phyloP scores from a whole-genome alignment of 176 grass and related monocot genomes.

The Guadua angustifolia region DNA sequence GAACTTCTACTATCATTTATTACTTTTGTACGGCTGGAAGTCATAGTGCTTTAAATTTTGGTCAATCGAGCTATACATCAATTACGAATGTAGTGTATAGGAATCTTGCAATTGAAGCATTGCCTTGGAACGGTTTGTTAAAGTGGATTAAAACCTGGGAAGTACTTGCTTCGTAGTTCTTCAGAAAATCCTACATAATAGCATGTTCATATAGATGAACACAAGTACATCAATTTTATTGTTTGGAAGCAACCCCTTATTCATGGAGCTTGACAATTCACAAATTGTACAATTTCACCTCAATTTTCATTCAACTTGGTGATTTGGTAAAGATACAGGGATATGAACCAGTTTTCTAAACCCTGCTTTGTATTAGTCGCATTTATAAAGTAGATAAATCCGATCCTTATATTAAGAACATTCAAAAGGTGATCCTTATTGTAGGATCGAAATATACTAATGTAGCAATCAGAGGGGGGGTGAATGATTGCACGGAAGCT shows the following conservation, averaged over 20 bases:
- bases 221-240: background rate
- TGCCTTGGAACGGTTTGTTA: background rate
- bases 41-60: slow-evolving; percentile 27
- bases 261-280: no score
- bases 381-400: background rate
- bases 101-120: slow-evolving; percentile 39
- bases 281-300: background rate
- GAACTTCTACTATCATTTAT: background rate
- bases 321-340: background rate
- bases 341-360: background rate
- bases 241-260: background rate
- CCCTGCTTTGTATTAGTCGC: background rate
- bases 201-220: background rate
- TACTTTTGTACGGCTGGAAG: slow-evolving; percentile 13
- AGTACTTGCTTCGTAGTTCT: background rate
- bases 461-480: no score
- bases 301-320: background rate
- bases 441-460: no score
- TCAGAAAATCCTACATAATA: background rate
- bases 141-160: background rate
- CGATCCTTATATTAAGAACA: background rate
- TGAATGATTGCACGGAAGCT: no score
- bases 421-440: background rate
- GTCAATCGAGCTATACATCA: slow-evolving; percentile 16
- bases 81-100: background rate